Percentiles rank a stretch among this genome's conserved stretches.
Conservation (phyloP, 371 early-diverging fungal species). For the Neoconidiobolus thromboides region DNA sequence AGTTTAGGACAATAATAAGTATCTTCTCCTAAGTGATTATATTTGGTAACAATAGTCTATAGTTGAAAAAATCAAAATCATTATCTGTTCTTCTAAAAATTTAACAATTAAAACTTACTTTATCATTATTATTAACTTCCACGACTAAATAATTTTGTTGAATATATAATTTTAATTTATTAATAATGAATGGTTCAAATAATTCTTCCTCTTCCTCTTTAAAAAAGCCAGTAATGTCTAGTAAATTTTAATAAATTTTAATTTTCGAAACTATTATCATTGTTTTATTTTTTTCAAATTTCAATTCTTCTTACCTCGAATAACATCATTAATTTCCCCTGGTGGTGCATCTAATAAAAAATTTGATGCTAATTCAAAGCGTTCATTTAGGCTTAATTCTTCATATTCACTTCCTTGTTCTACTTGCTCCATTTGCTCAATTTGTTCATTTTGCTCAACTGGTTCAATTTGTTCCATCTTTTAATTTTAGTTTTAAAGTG, state of each 20-base stretch:
- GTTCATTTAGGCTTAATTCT: conserved; percentile 24
- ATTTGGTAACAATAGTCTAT: conserved; percentile 18
- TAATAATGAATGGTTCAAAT: too few relatives aligned
- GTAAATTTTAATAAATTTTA: background rate
- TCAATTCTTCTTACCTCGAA: conserved; percentile 44
- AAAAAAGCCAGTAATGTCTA: background rate
- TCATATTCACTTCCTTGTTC: background rate
- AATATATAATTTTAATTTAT: too few relatives aligned
- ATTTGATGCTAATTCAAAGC: conserved; percentile 54
- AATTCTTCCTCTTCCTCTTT: too few relatives aligned
- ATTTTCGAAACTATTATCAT: background rate
- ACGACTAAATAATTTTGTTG: too few relatives aligned
- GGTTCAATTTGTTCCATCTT: too few relatives aligned
- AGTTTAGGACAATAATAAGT: conserved; percentile 57
- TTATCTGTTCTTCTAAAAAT: too few relatives aligned
- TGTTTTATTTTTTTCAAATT: too few relatives aligned
- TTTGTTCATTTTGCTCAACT: too few relatives aligned
- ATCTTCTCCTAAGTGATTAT: conserved; percentile 34
- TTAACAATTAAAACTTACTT: too few relatives aligned
- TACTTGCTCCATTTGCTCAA: too few relatives aligned
- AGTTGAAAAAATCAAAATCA: background rate
- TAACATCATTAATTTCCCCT: conserved; percentile 91
- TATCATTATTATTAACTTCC: too few relatives aligned
- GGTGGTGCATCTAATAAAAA: conserved; percentile 80
- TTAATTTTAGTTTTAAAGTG: too few relatives aligned